Conservation (phyloP, 1,139 yeast genomes). For the Zygoascus hellenicus region DNA sequence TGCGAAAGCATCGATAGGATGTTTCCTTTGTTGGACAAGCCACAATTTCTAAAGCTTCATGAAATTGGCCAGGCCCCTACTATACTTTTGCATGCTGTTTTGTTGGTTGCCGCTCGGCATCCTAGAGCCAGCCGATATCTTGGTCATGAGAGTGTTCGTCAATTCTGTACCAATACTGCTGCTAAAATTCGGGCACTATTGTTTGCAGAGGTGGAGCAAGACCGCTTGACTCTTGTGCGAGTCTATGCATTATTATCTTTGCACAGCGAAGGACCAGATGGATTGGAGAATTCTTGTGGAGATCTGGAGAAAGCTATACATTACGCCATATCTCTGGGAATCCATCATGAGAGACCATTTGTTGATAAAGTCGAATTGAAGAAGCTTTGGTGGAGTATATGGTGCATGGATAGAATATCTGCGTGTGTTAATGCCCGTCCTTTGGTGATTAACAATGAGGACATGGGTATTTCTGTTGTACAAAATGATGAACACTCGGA, state of each 20-base stretch:
- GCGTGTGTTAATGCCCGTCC: slow-evolving; percentile 39
- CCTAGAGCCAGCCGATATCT: slow-evolving; percentile 33
- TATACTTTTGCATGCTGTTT: slow-evolving; percentile 37
- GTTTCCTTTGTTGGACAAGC: slow-evolving; percentile 37
- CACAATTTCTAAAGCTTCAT: slow-evolving; percentile 35
- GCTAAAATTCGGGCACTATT: slow-evolving; percentile 39
- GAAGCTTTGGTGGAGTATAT: slow-evolving; percentile 40
- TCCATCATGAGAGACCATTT: slow-evolving; percentile 36
- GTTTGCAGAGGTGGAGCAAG: slow-evolving; percentile 41
- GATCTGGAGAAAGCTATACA: slow-evolving; percentile 38
- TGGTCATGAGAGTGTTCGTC: slow-evolving; percentile 31
- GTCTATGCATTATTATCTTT: slow-evolving; percentile 31
- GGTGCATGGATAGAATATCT: slow-evolving; percentile 39
- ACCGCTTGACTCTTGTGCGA: slow-evolving; percentile 35
- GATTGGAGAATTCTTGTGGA: slow-evolving; percentile 38
- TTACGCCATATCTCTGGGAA: slow-evolving; percentile 37
- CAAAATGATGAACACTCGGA: slow-evolving; percentile 23
- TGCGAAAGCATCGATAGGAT: slow-evolving; percentile 36
- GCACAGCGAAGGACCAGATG: slow-evolving; percentile 36
- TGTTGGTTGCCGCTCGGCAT: slow-evolving; percentile 39
- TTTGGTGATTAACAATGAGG: slow-evolving; percentile 35
- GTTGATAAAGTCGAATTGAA: slow-evolving; percentile 31
- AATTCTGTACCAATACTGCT: slow-evolving; percentile 32
- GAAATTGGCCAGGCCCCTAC: slow-evolving; percentile 37
- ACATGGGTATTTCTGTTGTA: slow-evolving; percentile 35